Percentiles rank a stretch among this genome's conserved stretches.
Conservation (phyloP, 805 yeast genomes). For the Priceomyces fermenticarens region DNA sequence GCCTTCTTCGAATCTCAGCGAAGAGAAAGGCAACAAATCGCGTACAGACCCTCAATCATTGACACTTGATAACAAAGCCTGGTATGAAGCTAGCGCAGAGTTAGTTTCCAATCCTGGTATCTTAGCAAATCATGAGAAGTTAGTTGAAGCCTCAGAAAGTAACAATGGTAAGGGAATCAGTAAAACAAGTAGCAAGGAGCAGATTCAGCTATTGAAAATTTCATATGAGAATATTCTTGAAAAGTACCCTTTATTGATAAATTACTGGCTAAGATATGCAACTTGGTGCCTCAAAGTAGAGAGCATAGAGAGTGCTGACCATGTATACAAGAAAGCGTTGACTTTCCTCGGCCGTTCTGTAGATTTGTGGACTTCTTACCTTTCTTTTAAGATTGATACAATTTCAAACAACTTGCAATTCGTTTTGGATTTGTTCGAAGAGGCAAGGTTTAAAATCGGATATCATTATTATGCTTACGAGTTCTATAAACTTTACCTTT, state of each 20-base stretch:
- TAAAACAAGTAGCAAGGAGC: conserved; percentile 28
- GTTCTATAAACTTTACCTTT: conserved; percentile 50
- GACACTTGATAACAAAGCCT: conserved; percentile 12
- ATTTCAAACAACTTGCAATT: conserved; percentile 23
- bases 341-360: conserved; percentile 40
- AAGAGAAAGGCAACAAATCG: no score
- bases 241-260: conserved; percentile 48
- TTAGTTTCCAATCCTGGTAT: conserved; percentile 34
- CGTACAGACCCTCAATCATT: not conserved
- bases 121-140: conserved; percentile 34
- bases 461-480: conserved; percentile 48
- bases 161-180: conserved; percentile 26
- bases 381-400: conserved; percentile 38
- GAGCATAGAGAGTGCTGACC: conserved; percentile 31
- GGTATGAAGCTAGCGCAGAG: conserved; percentile 29
- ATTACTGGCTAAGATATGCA: conserved; percentile 60
- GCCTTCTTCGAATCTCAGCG: no score
- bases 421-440: conserved; percentile 39
- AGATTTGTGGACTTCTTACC: conserved; percentile 49
- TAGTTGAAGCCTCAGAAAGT: conserved; percentile 29
- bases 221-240: conserved; percentile 43
- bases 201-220: conserved; percentile 31
- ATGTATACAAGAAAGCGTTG: conserved; percentile 39
- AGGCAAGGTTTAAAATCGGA: conserved; percentile 49
- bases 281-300: conserved; percentile 45